Conservation (phyloP, 306 rosid species). For the Psophocarpus tetragonolobus region DNA sequence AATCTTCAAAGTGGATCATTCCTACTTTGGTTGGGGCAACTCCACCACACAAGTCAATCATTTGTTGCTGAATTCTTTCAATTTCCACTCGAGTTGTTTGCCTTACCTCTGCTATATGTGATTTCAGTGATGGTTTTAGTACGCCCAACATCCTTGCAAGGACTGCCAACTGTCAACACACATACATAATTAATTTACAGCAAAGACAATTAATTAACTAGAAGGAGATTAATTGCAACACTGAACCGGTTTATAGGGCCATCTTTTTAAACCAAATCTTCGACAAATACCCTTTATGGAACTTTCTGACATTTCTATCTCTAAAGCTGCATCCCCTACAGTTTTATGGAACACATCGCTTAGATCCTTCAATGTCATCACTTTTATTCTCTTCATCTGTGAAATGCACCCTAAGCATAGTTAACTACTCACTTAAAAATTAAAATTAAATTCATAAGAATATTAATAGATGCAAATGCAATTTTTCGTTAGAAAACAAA, state of each 20-base stretch:
- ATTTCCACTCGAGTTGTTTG: no score
- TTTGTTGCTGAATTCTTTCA: no score
- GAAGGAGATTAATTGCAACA: neutral
- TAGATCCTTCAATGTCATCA: constrained; percentile 51
- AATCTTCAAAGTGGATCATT: no score
- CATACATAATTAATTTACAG: neutral
- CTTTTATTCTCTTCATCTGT: constrained; percentile 62
- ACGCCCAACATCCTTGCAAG: no score
- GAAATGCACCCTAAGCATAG: neutral
- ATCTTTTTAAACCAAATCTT: constrained; percentile 44
- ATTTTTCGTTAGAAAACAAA: no score
- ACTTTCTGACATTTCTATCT: constrained; percentile 50
- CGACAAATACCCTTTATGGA: constrained; percentile 69
- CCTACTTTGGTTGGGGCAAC: no score
- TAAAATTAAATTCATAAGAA: no score
- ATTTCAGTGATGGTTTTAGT: no score
- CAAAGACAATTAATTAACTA: neutral
- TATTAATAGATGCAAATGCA: no score
- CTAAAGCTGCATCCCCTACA: constrained; percentile 53
- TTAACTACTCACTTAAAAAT: neutral
- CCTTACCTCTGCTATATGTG: no score
- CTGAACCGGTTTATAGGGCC: constrained; percentile 82
- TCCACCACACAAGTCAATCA: no score
- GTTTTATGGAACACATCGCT: constrained; percentile 51
- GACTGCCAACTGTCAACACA: no score